Evolutionary conservation across 805 yeast genomes (phyloP), one percentile per base, ranked within the genome.

Genomic region (Kuraishia ogatae): DNA sequence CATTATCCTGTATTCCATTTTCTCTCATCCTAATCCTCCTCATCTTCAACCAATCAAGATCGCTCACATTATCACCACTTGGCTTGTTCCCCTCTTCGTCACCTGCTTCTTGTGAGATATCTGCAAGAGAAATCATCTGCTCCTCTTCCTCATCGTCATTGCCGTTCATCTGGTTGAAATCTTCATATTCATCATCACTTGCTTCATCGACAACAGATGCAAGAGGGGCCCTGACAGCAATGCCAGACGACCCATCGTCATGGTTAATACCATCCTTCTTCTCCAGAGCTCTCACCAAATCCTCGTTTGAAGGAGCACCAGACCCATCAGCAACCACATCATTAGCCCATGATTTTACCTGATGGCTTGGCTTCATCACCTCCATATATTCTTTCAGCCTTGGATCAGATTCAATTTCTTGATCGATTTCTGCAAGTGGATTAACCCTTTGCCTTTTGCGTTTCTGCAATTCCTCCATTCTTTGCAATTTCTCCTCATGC

Each of bases 41-140:
- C 61, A 78, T 80, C 63, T 84, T 83, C 57, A 92, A 77, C 98
- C 98, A 92, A 56, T 92, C 97, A 53, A 88, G 70, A 71, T 92
- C 97, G 15, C 91, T 78, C 15, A 87, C 76, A 15, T 62, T 70
- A 55, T 78, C 81, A 57, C 61, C 48, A 51, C 57, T 48, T 47
- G 29, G 13, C 28, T 46, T 39, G 15, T 22, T 54, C 50, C 53
- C 58, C n/a, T 49, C 50, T n/a, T 51, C 53, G 17, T 47, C 51
- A 15, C 46, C 43, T 15, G 11, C n/a, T 15, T 17, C 13, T 19
- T 39, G 46, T 5, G 54, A 48, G 13, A 49, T 6, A 1, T 54
- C 58, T 50, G 17, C 58, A 60, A 56, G 66, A 53, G 58, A 66
- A 68, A 61, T 67, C 64, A 82, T 75, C 81, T 80, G 76, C 58